phyloP scores from a whole-genome alignment of 2,329 filamentous ascomycete species.

The Peltaster fructicola region DNA sequence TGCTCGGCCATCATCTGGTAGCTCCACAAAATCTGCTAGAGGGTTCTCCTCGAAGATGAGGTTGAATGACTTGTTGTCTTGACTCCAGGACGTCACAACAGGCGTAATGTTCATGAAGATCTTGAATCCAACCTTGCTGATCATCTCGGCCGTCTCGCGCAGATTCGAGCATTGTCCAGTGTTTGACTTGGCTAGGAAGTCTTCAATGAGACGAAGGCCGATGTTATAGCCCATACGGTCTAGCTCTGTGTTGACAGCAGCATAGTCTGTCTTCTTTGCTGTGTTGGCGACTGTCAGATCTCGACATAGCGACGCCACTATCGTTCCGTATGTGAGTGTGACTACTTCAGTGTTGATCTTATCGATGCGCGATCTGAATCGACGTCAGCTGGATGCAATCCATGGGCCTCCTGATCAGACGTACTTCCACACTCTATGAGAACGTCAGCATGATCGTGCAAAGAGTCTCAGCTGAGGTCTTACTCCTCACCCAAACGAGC shows the following conservation, averaged over 20 bases:
- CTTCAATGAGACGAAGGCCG: slow-evolving; percentile 83
- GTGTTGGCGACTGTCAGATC: slow-evolving; percentile 43
- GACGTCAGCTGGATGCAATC: too few species aligned
- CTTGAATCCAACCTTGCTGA: slow-evolving; percentile 96
- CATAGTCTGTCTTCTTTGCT: slow-evolving; percentile 60
- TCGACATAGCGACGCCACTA: slow-evolving; percentile 89
- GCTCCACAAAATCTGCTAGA: slow-evolving; percentile 87
- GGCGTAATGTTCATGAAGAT: slow-evolving; percentile 97
- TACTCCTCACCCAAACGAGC: slow-evolving; percentile 60
- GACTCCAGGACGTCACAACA: slow-evolving; percentile 85
- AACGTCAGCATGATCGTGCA: too few species aligned
- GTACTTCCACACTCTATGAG: slow-evolving; percentile 76
- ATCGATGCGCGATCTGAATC: slow-evolving; percentile 83
- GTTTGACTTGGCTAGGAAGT: slow-evolving; percentile 91
- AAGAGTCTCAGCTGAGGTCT: too few species aligned
- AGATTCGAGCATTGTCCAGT: slow-evolving; percentile 83
- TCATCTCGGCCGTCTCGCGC: slow-evolving; percentile 89
- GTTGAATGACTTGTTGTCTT: slow-evolving; percentile 90
- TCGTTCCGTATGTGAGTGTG: slow-evolving; percentile 91
- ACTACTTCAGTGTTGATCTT: slow-evolving; percentile 97
- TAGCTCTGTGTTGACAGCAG: slow-evolving; percentile 90
- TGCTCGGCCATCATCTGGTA: slow-evolving; percentile 85
- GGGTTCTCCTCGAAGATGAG: slow-evolving; percentile 95
- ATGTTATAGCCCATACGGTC: slow-evolving; percentile 99
- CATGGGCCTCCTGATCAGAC: background rate